These are phyloP conservation scores for Tetrapyrgos nigripes DNA, from an alignment of 1,284 basidiomycete genomes.

Conservation along the genomic window DNA sequence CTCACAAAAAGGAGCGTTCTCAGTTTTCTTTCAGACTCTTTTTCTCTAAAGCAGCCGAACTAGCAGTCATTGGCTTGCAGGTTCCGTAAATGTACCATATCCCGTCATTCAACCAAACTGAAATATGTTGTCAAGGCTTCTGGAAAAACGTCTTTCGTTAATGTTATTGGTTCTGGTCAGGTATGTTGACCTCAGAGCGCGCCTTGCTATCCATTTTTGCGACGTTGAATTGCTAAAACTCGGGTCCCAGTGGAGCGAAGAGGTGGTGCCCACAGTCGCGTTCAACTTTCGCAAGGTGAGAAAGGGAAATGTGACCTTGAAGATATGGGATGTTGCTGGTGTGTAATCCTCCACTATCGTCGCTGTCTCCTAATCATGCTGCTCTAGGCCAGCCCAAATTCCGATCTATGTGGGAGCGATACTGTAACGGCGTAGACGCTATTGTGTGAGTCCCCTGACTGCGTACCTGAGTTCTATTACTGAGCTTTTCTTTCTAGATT, in stretches of 20 bases:
- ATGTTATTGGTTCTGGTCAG: constrained; percentile 88
- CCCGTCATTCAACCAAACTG: constrained; percentile 22
- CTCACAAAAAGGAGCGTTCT: background rate
- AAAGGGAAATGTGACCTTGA: constrained; percentile 90
- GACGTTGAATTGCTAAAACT: constrained; percentile 1
- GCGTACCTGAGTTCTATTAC: too few species aligned
- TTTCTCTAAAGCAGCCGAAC: constrained; percentile 92
- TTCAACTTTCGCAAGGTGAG: constrained; percentile 88
- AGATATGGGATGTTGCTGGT: constrained; percentile 95
- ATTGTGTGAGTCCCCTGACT: constrained; percentile 73
- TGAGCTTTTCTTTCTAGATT: constrained; percentile 60
- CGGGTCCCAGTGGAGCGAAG: constrained; percentile 79
- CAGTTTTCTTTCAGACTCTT: constrained; percentile 60
- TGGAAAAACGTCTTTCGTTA: constrained; percentile 94
- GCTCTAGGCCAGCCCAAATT: constrained; percentile 88
- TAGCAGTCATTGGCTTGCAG: constrained; percentile 94
- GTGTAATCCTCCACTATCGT: constrained; percentile 23
- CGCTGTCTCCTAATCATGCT: constrained; percentile 2
- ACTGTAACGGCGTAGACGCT: constrained; percentile 94
- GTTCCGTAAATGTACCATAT: constrained; percentile 43
- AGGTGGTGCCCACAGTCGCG: constrained; percentile 93
- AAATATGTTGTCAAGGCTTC: constrained; percentile 69
- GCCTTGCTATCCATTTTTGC: background rate
- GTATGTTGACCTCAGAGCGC: constrained; percentile 48
- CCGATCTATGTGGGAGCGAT: constrained; percentile 93